phyloP scores from a whole-genome alignment of 371 early-diverging fungal genomes.

The Zychaea mexicana region DNA sequence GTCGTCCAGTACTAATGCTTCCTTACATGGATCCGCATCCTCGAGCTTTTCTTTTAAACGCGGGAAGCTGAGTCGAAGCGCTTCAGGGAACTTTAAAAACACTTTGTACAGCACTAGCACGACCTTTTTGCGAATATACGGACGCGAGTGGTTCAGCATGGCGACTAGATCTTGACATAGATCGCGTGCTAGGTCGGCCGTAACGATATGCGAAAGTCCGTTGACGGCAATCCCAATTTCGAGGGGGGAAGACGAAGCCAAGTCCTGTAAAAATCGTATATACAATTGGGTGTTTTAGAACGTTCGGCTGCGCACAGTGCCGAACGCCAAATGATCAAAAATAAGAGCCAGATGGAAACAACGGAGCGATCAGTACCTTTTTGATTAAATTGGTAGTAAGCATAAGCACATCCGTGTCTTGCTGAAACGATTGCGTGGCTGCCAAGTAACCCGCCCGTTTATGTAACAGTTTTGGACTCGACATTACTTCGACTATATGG shows the following conservation, averaged over 20 bases:
- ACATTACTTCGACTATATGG: conserved; percentile 97
- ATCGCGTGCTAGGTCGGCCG: conserved; percentile 89
- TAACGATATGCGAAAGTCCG: conserved; percentile 89
- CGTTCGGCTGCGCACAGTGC: neutral
- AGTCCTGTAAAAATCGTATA: conserved; percentile 69
- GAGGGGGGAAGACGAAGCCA: conserved; percentile 75
- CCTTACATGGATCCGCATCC: conserved; percentile 89
- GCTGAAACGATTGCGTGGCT: conserved; percentile 86
- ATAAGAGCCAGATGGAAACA: neutral
- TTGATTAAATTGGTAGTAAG: conserved; percentile 93
- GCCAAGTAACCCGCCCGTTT: conserved; percentile 94
- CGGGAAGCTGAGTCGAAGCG: conserved; percentile 81
- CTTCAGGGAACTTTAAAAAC: conserved; percentile 89
- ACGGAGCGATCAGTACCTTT: conserved; percentile 86
- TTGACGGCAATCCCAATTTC: conserved; percentile 92
- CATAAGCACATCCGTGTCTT: conserved; percentile 96
- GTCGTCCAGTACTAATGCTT: neutral
- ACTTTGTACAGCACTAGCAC: conserved; percentile 87
- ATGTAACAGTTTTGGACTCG: conserved; percentile 80
- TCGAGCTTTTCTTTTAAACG: conserved; percentile 90
- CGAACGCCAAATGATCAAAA: neutral
- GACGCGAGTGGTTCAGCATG: conserved; percentile 88
- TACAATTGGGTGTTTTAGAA: no score
- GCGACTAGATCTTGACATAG: conserved; percentile 85
- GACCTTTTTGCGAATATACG: conserved; percentile 92